phyloP scores from a whole-genome alignment of 148 eudicot genomes.

The Suaeda aralocaspica region DNA sequence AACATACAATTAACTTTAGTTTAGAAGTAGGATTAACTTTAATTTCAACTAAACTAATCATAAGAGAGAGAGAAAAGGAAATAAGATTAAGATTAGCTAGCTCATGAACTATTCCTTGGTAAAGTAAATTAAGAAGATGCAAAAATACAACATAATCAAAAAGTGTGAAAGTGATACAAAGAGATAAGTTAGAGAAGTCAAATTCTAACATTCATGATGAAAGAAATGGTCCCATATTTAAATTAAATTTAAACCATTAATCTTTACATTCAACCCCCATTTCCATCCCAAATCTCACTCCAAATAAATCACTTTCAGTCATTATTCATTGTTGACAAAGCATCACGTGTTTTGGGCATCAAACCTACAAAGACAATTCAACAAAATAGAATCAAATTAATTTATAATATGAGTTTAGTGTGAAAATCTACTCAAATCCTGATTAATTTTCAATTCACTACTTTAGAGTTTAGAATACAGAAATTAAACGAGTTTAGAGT shows the following conservation, averaged over 20 bases:
- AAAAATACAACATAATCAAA: not conserved
- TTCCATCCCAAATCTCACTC: slow-evolving; percentile 14
- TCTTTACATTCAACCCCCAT: slow-evolving; percentile 14
- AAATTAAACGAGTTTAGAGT: no score
- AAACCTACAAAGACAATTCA: slow-evolving; percentile 1
- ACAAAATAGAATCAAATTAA: not conserved
- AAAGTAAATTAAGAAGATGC: not conserved
- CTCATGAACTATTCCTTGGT: not conserved
- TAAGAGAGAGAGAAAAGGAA: not conserved
- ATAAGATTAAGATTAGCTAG: not conserved
- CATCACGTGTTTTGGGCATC: slow-evolving; percentile 7
- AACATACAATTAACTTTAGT: not conserved
- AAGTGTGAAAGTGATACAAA: slow-evolving; percentile 12
- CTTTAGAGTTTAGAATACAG: no score
- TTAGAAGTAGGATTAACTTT: no score
- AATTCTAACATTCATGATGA: slow-evolving; percentile 1
- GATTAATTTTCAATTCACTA: no score
- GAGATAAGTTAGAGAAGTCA: slow-evolving; percentile 1
- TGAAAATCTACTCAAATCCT: no score
- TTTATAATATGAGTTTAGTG: no score
- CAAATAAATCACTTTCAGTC: slow-evolving; percentile 5
- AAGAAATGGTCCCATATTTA: not conserved
- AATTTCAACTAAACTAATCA: slow-evolving; percentile 7
- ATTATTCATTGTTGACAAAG: slow-evolving; percentile 8
- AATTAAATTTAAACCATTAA: slow-evolving; percentile 4